phyloP scores from a whole-genome alignment of 1,284 basidiomycete species.

The Ustilago loliicola region DNA sequence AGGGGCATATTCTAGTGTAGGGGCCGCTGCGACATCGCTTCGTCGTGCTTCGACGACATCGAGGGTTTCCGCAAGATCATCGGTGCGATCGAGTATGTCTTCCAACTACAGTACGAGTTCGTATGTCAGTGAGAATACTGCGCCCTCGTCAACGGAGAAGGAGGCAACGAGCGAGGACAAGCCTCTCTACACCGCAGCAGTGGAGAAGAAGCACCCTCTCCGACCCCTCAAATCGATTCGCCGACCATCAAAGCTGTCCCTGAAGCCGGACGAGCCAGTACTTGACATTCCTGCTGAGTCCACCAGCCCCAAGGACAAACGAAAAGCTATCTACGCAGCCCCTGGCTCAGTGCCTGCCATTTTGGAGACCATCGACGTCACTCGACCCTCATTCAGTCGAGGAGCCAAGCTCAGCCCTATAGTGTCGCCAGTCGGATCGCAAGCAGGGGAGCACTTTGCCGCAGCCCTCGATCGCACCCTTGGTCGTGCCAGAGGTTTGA shows the following conservation, averaged over 20 bases:
- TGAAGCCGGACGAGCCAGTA: neutral
- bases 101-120: constrained; percentile 7
- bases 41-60: constrained; percentile 19
- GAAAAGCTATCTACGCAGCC: constrained; percentile 36
- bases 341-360: constrained; percentile 16
- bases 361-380: constrained; percentile 12
- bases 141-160: neutral
- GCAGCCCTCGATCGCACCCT: constrained; percentile 18
- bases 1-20: constrained; percentile 1
- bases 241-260: constrained; percentile 21
- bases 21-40: neutral
- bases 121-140: neutral
- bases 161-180: constrained; percentile 15
- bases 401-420: constrained; percentile 8
- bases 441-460: constrained; percentile 20
- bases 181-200: constrained; percentile 8
- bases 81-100: constrained; percentile 13
- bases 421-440: constrained; percentile 12
- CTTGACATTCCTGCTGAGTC: neutral
- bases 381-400: neutral
- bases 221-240: constrained; percentile 38
- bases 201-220: constrained; percentile 20
- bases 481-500: constrained; percentile 4
- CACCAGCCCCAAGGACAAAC: constrained; percentile 37
- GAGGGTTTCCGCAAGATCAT: constrained; percentile 6